phyloP scores from a whole-genome alignment of 2,329 filamentous ascomycete species.

The Monosporascus sp. region DNA sequence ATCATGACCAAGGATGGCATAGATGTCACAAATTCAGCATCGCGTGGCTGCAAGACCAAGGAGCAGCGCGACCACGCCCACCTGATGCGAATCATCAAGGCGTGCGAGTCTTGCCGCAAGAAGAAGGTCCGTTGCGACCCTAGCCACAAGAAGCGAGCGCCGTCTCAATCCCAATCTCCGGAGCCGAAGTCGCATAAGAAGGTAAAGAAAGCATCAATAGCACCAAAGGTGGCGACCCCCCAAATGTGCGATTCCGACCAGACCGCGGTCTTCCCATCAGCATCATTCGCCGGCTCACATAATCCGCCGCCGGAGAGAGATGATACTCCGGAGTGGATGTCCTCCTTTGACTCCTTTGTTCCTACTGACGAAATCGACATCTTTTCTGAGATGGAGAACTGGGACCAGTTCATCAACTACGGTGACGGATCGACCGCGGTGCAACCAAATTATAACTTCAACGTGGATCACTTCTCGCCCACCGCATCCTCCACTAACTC shows the following conservation, averaged over 20 bases:
- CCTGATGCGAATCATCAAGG: constrained; percentile 62
- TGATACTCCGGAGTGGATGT: constrained; percentile 7
- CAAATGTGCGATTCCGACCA: background rate
- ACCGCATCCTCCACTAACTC: constrained; percentile 22
- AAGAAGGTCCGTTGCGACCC: constrained; percentile 62
- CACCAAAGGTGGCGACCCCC: background rate
- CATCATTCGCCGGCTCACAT: background rate
- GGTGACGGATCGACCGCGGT: constrained; percentile 31
- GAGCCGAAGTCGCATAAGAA: constrained; percentile 37
- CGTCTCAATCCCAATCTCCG: constrained; percentile 27
- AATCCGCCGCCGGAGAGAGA: background rate
- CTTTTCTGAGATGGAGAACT: constrained; percentile 26
- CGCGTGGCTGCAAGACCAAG: constrained; percentile 60
- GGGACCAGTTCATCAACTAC: constrained; percentile 43
- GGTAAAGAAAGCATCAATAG: constrained; percentile 24
- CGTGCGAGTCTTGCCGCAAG: constrained; percentile 56
- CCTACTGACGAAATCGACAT: constrained; percentile 12
- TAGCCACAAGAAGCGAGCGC: constrained; percentile 47
- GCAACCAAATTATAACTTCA: constrained; percentile 40
- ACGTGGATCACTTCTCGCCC: constrained; percentile 40
- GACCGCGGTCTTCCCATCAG: background rate
- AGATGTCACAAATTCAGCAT: constrained; percentile 58
- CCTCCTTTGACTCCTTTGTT: constrained; percentile 15
- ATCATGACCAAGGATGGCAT: constrained; percentile 60
- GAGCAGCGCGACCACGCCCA: constrained; percentile 64